A percentile compares a stretch with the other conserved stretches of the same genome.
Conservation (phyloP, 441 rosid genomes). For the Gossypium lobatum region DNA sequence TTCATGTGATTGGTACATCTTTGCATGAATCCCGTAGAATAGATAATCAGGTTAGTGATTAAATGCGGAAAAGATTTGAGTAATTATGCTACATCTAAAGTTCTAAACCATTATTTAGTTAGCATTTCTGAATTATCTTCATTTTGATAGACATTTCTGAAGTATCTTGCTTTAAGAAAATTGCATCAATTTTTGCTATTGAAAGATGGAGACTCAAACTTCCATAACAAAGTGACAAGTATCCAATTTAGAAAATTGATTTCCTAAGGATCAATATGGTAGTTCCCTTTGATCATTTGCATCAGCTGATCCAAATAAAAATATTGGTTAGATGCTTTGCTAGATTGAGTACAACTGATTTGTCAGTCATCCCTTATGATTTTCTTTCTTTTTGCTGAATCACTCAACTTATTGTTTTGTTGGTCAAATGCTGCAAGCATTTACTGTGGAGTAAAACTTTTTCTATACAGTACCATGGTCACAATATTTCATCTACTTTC, state of each 20-base stretch:
- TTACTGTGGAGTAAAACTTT: background rate
- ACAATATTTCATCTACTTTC: background rate
- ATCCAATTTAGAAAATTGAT: background rate
- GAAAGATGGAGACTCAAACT: background rate
- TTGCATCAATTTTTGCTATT: background rate
- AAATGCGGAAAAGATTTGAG: background rate
- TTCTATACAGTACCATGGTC: background rate
- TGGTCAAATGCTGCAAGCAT: background rate
- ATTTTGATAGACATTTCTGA: background rate
- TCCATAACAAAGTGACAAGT: background rate
- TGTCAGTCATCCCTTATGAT: background rate
- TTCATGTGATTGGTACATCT: conserved; percentile 95
- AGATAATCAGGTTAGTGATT: conserved; percentile 78
- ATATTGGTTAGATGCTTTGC: background rate
- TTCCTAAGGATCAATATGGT: background rate
- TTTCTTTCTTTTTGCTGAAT: background rate
- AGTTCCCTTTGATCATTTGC: background rate
- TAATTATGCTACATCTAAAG: conserved; percentile 10
- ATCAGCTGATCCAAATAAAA: background rate
- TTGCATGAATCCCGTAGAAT: conserved; percentile 96
- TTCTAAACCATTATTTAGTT: conserved; percentile 7
- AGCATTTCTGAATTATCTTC: background rate
- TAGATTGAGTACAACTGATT: background rate
- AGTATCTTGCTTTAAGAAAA: conserved; percentile 7
- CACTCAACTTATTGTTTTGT: background rate